Conservation (phyloP, 2,329 filamentous ascomycete genomes). For the Aspergillus sp. region DNA sequence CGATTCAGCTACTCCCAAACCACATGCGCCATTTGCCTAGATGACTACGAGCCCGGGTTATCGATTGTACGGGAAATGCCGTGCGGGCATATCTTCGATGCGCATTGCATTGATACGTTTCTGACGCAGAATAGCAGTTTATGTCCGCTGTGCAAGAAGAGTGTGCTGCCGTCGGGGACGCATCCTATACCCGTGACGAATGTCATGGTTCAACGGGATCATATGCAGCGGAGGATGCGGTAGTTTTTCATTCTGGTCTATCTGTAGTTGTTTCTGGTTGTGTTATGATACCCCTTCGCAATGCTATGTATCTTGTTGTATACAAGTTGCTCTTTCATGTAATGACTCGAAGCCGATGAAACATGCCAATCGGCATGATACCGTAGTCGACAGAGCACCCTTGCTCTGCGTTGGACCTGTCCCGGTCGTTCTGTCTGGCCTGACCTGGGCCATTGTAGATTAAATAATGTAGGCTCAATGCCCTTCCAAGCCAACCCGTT, state of each 20-base stretch:
- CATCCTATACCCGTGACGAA: constrained; percentile 68
- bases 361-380: too few species aligned
- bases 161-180: constrained; percentile 63
- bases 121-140: constrained; percentile 71
- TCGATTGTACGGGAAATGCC: constrained; percentile 77
- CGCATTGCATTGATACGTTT: constrained; percentile 83
- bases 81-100: constrained; percentile 90
- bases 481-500: neutral
- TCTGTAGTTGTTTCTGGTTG: neutral
- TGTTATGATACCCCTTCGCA: neutral
- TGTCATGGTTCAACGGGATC: constrained; percentile 75
- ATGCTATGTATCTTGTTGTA: too few species aligned
- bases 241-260: neutral
- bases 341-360: too few species aligned
- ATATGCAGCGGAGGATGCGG: constrained; percentile 49
- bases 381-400: too few species aligned
- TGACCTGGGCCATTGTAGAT: neutral
- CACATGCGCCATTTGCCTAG: constrained; percentile 83
- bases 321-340: too few species aligned
- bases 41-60: constrained; percentile 63
- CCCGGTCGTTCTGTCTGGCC: neutral
- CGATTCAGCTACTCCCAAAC: constrained; percentile 59
- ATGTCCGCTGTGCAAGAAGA: constrained; percentile 85
- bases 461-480: constrained; percentile 3
- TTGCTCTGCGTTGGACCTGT: too few species aligned